Evolutionary conservation across 192 early-diverging fungal species (phyloP).

Genomic region (Mortierella claussenii): DNA sequence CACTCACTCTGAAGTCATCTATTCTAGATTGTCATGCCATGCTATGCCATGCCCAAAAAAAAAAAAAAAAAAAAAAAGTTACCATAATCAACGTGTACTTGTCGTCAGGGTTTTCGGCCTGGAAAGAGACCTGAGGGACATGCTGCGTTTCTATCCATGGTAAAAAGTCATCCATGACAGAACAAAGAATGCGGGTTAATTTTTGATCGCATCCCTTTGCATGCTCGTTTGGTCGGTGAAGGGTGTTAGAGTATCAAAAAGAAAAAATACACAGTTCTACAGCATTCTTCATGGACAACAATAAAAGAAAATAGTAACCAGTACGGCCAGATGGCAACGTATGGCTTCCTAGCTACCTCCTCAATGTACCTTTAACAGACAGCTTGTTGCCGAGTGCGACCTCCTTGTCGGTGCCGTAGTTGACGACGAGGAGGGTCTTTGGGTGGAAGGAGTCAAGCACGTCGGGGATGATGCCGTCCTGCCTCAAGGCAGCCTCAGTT

Average conservation of each 20-base stretch:
- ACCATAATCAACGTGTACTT: constrained; percentile 43
- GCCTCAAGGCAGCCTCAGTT: constrained; percentile 43
- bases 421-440: constrained; percentile 28
- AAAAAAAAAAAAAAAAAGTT: neutral
- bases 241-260: neutral
- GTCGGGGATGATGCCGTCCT: constrained; percentile 58
- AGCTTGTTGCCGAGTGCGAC: constrained; percentile 40
- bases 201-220: too few relatives aligned
- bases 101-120: constrained; percentile 19
- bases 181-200: too few relatives aligned
- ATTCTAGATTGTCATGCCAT: too few relatives aligned
- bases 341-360: too few relatives aligned
- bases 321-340: neutral
- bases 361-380: constrained; percentile 24
- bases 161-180: too few relatives aligned
- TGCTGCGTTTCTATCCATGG: constrained; percentile 41
- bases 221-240: too few relatives aligned
- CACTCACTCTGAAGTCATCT: too few relatives aligned
- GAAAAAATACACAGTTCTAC: neutral
- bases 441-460: constrained; percentile 33
- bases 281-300: neutral
- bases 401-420: constrained; percentile 32
- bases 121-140: constrained; percentile 31
- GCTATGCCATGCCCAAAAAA: too few relatives aligned
- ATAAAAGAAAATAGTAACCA: neutral